Evolutionary conservation across 2,329 filamentous ascomycete species (phyloP).

Genomic region (Fusarium paranaense): DNA sequence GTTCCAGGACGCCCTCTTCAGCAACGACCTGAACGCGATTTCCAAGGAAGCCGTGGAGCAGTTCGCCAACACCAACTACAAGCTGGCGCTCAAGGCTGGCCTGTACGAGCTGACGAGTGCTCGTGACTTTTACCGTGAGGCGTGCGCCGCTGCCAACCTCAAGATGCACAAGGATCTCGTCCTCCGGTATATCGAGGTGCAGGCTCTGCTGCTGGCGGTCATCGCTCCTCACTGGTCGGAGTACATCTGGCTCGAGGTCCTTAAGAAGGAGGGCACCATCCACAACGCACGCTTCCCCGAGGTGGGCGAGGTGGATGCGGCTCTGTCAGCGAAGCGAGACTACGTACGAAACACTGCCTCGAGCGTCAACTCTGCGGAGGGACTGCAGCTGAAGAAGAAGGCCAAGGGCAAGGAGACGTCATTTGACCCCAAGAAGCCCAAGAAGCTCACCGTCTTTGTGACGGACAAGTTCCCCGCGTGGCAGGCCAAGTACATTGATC

Average conservation of each 20-base stretch:
- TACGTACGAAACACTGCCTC: conserved; percentile 83
- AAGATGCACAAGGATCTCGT: conserved; percentile 89
- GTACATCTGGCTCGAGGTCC: conserved; percentile 92
- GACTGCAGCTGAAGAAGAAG: conserved; percentile 85
- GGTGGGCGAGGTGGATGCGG: conserved; percentile 72
- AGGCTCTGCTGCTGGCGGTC: conserved; percentile 83
- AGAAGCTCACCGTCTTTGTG: conserved; percentile 89
- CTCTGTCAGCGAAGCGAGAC: conserved; percentile 80
- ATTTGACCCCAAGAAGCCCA: conserved; percentile 92
- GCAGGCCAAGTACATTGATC: conserved; percentile 91
- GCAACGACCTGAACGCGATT: conserved; percentile 90
- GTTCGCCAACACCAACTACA: conserved; percentile 83
- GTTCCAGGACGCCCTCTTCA: conserved; percentile 90
- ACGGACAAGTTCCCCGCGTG: conserved; percentile 85
- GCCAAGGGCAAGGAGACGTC: conserved; percentile 88
- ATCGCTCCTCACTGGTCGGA: conserved; percentile 95
- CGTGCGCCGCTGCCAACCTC: conserved; percentile 78
- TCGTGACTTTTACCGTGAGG: conserved; percentile 91
- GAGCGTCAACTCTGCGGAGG: conserved; percentile 85
- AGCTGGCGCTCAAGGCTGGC: conserved; percentile 83
- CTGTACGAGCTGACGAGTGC: conserved; percentile 93
- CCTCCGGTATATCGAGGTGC: conserved; percentile 84
- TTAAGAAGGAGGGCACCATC: conserved; percentile 80
- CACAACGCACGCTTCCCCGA: conserved; percentile 74
- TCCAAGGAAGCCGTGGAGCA: conserved; percentile 83